Evolutionary conservation across 257 asterid genomes (phyloP).

Genomic region (Forsythia viridissima): DNA sequence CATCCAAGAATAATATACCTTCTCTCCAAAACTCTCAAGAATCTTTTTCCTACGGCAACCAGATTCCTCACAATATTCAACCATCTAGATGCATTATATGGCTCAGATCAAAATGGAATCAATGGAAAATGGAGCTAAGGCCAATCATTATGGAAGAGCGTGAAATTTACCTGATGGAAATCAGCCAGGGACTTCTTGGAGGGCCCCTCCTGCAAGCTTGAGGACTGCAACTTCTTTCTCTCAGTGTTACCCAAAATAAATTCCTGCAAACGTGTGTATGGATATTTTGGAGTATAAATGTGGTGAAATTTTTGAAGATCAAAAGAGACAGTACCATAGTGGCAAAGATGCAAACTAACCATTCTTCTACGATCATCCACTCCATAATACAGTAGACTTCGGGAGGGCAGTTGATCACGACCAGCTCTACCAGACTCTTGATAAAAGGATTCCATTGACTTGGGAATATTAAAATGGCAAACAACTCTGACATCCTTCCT

Average conservation of each 20-base stretch:
- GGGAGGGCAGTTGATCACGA: slow-evolving; percentile 94
- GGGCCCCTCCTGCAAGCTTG: slow-evolving; percentile 57
- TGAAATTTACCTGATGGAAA: slow-evolving; percentile 61
- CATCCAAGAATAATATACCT: slow-evolving; percentile 43
- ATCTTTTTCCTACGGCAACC: slow-evolving; percentile 94
- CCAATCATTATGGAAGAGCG: slow-evolving; percentile 5
- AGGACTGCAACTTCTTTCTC: slow-evolving; percentile 55
- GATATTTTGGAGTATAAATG: slow-evolving; percentile 22
- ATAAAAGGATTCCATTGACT: slow-evolving; percentile 96
- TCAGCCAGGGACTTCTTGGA: slow-evolving; percentile 67
- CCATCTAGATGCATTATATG: slow-evolving; percentile 57
- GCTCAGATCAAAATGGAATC: slow-evolving; percentile 25
- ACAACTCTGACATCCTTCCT: slow-evolving; percentile 92
- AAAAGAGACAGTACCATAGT: slow-evolving; percentile 11
- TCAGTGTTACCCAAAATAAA: slow-evolving; percentile 71
- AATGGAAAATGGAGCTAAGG: slow-evolving; percentile 15
- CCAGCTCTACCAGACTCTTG: slow-evolving; percentile 99
- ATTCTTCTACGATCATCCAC: slow-evolving; percentile 80
- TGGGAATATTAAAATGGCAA: slow-evolving; percentile 92
- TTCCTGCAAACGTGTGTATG: slow-evolving; percentile 48
- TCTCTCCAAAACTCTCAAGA: slow-evolving; percentile 87
- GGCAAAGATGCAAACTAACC: slow-evolving; percentile 44
- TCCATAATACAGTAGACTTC: slow-evolving; percentile 88
- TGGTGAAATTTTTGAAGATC: slow-evolving; percentile 6
- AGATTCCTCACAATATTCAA: slow-evolving; percentile 77